Conservation (phyloP, 2,329 filamentous ascomycete genomes). For the Chaetomiaceae sp. region DNA sequence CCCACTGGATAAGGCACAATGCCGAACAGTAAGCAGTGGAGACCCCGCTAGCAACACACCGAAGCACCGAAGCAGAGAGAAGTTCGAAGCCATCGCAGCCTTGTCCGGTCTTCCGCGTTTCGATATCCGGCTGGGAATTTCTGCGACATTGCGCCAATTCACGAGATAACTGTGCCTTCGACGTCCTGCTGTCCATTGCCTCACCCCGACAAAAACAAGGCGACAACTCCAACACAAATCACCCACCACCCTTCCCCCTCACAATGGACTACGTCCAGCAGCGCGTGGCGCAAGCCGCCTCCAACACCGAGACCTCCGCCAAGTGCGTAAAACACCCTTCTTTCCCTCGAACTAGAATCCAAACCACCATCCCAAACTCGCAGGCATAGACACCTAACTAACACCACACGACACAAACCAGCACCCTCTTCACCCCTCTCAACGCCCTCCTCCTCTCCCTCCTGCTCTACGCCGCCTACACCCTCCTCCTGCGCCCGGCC, state of each 20-base stretch:
- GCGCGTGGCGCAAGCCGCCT: constrained; percentile 50
- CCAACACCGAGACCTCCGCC: constrained; percentile 32
- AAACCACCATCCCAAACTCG: not conserved
- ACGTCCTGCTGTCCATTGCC: no score
- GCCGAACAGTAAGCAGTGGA: no score
- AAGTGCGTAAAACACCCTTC: constrained; percentile 29
- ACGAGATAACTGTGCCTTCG: no score
- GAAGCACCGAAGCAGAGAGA: no score
- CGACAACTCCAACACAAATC: no score
- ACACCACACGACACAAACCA: constrained; percentile 9
- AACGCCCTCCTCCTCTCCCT: constrained; percentile 56
- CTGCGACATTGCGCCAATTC: no score
- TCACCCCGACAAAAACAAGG: no score
- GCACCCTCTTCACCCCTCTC: constrained; percentile 53
- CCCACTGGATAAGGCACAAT: no score
- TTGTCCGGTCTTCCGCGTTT: not conserved
- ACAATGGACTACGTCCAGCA: constrained; percentile 55
- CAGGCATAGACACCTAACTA: no score
- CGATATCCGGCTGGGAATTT: not conserved
- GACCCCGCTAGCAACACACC: not conserved
- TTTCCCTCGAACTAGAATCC: not conserved
- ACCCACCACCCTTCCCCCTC: not conserved
- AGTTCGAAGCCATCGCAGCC: not conserved
- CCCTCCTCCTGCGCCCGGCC: constrained; percentile 48
- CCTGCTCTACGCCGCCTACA: constrained; percentile 55